phyloP scores from a whole-genome alignment of 1,139 yeast species.

The Hyphopichia burtonii region DNA sequence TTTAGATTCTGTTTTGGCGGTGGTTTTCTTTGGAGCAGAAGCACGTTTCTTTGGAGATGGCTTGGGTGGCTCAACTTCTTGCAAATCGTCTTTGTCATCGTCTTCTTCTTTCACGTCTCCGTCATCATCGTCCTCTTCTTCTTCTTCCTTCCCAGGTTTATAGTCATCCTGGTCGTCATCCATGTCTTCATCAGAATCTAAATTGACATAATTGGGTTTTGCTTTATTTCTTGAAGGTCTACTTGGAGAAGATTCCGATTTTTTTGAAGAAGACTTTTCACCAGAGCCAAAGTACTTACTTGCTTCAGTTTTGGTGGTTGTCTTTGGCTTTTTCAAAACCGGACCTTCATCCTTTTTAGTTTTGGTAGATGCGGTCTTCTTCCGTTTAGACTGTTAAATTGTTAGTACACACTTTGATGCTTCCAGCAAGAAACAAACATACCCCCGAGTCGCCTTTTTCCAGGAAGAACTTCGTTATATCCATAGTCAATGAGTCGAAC shows the following conservation, averaged over 20 bases:
- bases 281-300: constrained; percentile 5
- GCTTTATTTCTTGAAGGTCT: constrained; percentile 3
- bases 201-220: constrained; percentile 7
- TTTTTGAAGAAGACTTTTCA: too few species aligned
- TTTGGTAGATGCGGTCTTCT: constrained; percentile 3
- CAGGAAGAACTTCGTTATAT: constrained; percentile 9
- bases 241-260: constrained; percentile 7
- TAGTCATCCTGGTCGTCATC: constrained; percentile 15
- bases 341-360: constrained; percentile 3
- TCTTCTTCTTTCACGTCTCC: constrained; percentile 5
- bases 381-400: constrained; percentile 2
- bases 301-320: background rate
- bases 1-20: background rate
- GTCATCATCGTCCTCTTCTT: constrained; percentile 16
- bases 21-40: constrained; percentile 1
- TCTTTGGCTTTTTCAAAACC: constrained; percentile 6
- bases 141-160: constrained; percentile 11
- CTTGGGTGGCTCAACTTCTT: background rate
- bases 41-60: constrained; percentile 1
- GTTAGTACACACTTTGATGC: constrained; percentile 5
- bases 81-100: background rate
- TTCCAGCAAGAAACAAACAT: constrained; percentile 1
- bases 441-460: constrained; percentile 2
- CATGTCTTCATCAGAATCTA: constrained; percentile 20
- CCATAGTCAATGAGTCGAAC: background rate